Base-by-base conservation (phyloP, 148 eudicot genomes). In the Dysphania ambrosioides region DNA sequence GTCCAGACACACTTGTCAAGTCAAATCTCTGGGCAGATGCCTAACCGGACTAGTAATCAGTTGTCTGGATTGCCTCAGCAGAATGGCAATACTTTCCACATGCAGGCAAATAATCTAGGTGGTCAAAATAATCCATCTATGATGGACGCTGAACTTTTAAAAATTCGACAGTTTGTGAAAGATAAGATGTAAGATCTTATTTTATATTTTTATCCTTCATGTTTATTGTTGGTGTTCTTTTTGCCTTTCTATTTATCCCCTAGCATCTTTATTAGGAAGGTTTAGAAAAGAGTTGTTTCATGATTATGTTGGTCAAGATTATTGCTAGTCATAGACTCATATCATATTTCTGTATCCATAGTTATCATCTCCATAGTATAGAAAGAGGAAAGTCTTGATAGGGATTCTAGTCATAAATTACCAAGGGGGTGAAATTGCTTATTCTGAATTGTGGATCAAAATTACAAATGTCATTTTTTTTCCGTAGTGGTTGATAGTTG, bases 21-120 rank as follows among this genome's bases (percentile, higher is more conserved):
- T 68, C 90, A 90, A 79, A 79, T 90, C 31, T 77, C 96, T 57
- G 86, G 90, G 55, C 96, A 87, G 88, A 86, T 82, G 34, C 82
- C 86, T 59, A 87, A 82, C 76, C 96, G 87, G 87, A 71, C 82
- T 82, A 81, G 87, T 30, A 73, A 79, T 73, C 86, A 79, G 74
- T 65, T 85, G 75, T 72, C 85, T 75, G 87, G 87, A 67, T 59
- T 86, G 11, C 84, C 82, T 51, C 91, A 81, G 75, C 89, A 81
- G 81, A 87, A 89, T 83, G 93, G 85, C 66, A 87, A 77, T 83
- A 60, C 80, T 47, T 44, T 83, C 70, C 84, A 85, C 58, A 68
- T 74, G 47, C 88, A 79, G 70, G 79, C 86, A 78, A 93, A 82
- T 65, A 82, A 82, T 83, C 72, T 83, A 42, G 81, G 85, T 49